phyloP scores from a whole-genome alignment of 805 yeast species.

The Candida ulmi region DNA sequence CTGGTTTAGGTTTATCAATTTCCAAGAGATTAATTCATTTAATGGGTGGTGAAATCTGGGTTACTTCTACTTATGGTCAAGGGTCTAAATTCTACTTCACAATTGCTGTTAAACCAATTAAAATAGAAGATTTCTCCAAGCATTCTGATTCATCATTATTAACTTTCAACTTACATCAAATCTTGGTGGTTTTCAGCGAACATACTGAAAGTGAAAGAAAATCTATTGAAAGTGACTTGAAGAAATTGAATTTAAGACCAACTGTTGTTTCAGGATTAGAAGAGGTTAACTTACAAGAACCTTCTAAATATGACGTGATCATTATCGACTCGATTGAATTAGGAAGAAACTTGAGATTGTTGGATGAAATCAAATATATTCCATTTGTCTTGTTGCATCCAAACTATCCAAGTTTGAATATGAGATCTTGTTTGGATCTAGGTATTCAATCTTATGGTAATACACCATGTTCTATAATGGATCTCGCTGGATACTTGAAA shows the following conservation, averaged over 20 bases:
- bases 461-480: slow-evolving; percentile 79
- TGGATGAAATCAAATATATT: slow-evolving; percentile 77
- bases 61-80: slow-evolving; percentile 68
- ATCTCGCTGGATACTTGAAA: slow-evolving; percentile 74
- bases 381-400: slow-evolving; percentile 79
- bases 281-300: slow-evolving; percentile 48
- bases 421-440: slow-evolving; percentile 76
- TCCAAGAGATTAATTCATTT: slow-evolving; percentile 81
- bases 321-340: slow-evolving; percentile 76
- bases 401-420: slow-evolving; percentile 68
- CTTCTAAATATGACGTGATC: slow-evolving; percentile 70
- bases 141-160: slow-evolving; percentile 57
- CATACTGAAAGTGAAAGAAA: slow-evolving; percentile 46
- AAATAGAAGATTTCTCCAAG: slow-evolving; percentile 44
- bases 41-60: slow-evolving; percentile 96
- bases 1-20: slow-evolving; percentile 84
- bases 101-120: slow-evolving; percentile 67
- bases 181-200: slow-evolving; percentile 65
- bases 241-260: slow-evolving; percentile 55
- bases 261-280: slow-evolving; percentile 49
- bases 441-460: slow-evolving; percentile 88
- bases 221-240: slow-evolving; percentile 45
- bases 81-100: slow-evolving; percentile 86
- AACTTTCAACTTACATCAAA: slow-evolving; percentile 68
- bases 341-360: slow-evolving; percentile 60